Conservation (phyloP, 2,329 filamentous ascomycete species). For the Cryphonectria carpinicola region DNA sequence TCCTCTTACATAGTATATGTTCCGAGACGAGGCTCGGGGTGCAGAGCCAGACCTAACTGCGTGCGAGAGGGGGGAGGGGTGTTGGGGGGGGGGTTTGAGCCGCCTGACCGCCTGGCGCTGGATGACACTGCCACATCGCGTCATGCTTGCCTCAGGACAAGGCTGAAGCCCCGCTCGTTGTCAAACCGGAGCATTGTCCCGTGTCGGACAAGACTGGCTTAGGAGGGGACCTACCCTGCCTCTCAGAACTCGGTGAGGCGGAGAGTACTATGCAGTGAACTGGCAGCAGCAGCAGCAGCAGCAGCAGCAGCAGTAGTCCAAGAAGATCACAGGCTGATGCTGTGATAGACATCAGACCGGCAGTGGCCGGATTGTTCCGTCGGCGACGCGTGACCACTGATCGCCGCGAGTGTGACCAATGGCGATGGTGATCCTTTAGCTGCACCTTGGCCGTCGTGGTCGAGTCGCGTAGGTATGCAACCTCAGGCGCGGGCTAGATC, state of each 20-base stretch:
- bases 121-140: conserved; percentile 5
- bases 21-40: conserved; percentile 8
- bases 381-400: background rate
- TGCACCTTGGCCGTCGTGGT: background rate
- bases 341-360: background rate
- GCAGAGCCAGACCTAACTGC: background rate
- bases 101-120: background rate
- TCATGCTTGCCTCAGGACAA: conserved; percentile 6
- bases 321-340: background rate
- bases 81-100: background rate
- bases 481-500: background rate
- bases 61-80: background rate
- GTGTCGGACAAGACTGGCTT: background rate
- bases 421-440: conserved; percentile 1
- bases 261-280: background rate
- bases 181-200: conserved; percentile 7
- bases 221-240: background rate
- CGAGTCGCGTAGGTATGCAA: background rate
- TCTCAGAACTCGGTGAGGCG: background rate
- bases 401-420: background rate
- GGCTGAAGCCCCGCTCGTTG: conserved; percentile 11
- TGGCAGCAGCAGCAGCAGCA: no score
- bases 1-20: background rate
- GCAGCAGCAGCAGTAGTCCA: background rate
- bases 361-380: background rate